These are phyloP conservation scores for Globisporangium perplexum DNA, from an alignment of 352 stramenopile genomes.

Conservation along the genomic window DNA sequence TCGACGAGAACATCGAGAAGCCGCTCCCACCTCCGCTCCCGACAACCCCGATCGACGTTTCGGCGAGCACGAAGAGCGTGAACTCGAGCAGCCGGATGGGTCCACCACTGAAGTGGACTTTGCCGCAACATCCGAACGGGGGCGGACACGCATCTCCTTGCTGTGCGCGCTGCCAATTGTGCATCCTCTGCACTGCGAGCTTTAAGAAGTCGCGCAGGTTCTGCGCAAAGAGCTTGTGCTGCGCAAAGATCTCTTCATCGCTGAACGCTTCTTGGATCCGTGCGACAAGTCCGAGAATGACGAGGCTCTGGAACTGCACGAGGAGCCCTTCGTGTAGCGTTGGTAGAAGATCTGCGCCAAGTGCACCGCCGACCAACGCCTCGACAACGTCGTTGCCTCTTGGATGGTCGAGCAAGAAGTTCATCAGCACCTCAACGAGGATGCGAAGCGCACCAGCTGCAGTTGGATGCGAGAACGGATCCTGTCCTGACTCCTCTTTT, in stretches of 20 bases:
- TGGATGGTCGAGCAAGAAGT: slow-evolving; percentile 38
- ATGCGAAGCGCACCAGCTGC: slow-evolving; percentile 31
- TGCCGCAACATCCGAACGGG: slow-evolving; percentile 41
- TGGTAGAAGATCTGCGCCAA: slow-evolving; percentile 27
- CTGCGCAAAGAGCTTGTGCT: slow-evolving; percentile 44
- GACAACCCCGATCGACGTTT: slow-evolving; percentile 31
- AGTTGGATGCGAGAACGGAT: slow-evolving; percentile 54
- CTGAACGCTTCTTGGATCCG: slow-evolving; percentile 39
- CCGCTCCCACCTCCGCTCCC: slow-evolving; percentile 7
- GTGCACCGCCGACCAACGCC: slow-evolving; percentile 36
- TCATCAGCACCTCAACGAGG: slow-evolving; percentile 44
- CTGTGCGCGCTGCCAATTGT: slow-evolving; percentile 61
- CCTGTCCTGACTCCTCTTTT: slow-evolving; percentile 25
- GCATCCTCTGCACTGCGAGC: slow-evolving; percentile 52
- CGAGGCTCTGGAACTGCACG: slow-evolving; percentile 44
- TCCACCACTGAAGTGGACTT: slow-evolving; percentile 46
- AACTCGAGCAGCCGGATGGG: slow-evolving; percentile 51
- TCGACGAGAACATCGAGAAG: slow-evolving; percentile 11
- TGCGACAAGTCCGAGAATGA: slow-evolving; percentile 47
- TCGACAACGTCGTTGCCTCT: slow-evolving; percentile 49
- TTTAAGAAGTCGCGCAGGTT: slow-evolving; percentile 62
- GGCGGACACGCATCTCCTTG: slow-evolving; percentile 51
- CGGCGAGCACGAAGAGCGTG: slow-evolving; percentile 49
- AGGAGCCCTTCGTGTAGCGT: slow-evolving; percentile 40
- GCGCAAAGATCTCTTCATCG: slow-evolving; percentile 32